phyloP scores from a whole-genome alignment of 768 basidiomycete genomes.

The Collybia mongolica region DNA sequence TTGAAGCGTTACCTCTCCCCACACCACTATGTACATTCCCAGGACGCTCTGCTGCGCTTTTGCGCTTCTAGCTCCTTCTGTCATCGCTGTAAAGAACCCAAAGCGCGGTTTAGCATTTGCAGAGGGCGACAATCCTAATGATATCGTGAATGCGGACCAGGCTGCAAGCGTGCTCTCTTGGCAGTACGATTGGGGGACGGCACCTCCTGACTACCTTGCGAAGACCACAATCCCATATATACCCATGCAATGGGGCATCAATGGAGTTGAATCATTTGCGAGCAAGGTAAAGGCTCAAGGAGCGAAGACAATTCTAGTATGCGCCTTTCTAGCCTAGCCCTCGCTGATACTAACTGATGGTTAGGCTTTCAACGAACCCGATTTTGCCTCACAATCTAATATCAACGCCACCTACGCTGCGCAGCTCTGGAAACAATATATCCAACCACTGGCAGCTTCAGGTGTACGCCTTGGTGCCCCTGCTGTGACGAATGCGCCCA shows the following conservation, averaged over 20 bases:
- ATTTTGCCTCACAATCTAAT: conserved; percentile 30
- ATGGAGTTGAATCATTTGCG: conserved; percentile 26
- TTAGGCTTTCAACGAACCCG: conserved; percentile 37
- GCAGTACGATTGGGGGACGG: conserved; percentile 43
- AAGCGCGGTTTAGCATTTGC: conserved; percentile 37
- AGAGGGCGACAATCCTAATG: conserved; percentile 20
- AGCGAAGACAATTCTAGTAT: conserved; percentile 37
- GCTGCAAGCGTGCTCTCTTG: conserved; percentile 28
- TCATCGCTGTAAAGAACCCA: conserved; percentile 26
- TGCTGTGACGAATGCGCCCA: conserved; percentile 29
- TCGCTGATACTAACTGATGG: too few relatives aligned
- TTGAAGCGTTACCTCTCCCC: background rate
- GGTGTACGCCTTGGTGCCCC: conserved; percentile 33
- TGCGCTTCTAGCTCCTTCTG: background rate
- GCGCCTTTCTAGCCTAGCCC: background rate
- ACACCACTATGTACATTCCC: conserved; percentile 7
- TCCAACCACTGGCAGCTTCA: conserved; percentile 28
- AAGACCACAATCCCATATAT: conserved; percentile 30
- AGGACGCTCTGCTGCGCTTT: background rate
- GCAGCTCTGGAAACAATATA: conserved; percentile 32
- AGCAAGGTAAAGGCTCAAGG: conserved; percentile 28
- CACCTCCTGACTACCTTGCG: conserved; percentile 26
- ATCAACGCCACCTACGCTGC: conserved; percentile 28
- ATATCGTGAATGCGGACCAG: conserved; percentile 25
- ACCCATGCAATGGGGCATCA: conserved; percentile 38